Percentiles rank a stretch among this genome's conserved stretches.
phyloP scores from a whole-genome alignment of 805 yeast species.

The Yamadazyma philogaea region DNA sequence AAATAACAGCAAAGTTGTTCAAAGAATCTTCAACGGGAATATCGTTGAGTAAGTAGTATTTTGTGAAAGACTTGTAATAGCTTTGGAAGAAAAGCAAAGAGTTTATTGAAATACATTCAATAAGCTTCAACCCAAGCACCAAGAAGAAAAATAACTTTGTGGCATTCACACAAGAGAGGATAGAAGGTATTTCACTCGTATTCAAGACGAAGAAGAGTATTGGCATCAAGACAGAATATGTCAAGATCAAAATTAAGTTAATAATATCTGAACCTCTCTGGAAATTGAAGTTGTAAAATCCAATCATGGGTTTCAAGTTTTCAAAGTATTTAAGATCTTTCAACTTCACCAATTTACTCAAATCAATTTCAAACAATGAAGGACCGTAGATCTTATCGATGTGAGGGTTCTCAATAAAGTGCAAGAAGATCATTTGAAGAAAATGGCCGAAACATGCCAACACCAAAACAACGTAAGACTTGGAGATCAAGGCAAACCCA shows the following conservation, averaged over 20 bases:
- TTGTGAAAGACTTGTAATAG: conserved; percentile 58
- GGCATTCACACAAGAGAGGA: conserved; percentile 17
- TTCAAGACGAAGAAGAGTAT: conserved; percentile 26
- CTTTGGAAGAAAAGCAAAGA: conserved; percentile 58
- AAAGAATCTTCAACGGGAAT: conserved; percentile 62
- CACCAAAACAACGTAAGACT: conserved; percentile 64
- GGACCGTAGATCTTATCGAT: conserved; percentile 75
- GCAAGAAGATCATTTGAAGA: conserved; percentile 70
- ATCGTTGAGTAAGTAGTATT: conserved; percentile 60
- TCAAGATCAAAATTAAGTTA: conserved; percentile 41
- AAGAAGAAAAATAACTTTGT: conserved; percentile 33
- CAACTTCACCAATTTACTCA: conserved; percentile 40
- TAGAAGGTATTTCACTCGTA: background rate
- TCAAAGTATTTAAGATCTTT: conserved; percentile 46
- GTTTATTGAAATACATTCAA: conserved; percentile 51
- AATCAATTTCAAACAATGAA: conserved; percentile 35
- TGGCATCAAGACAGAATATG: conserved; percentile 44
- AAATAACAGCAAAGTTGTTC: conserved; percentile 69
- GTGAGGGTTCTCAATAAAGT: conserved; percentile 80
- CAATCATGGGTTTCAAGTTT: conserved; percentile 50
- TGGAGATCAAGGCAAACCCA: conserved; percentile 75
- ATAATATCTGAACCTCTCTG: conserved; percentile 63
- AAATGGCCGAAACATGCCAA: conserved; percentile 76
- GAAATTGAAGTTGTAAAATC: conserved; percentile 59
- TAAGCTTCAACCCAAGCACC: conserved; percentile 46